phyloP scores from a whole-genome alignment of 2,329 filamentous ascomycete species.

The Phialophora expanda region DNA sequence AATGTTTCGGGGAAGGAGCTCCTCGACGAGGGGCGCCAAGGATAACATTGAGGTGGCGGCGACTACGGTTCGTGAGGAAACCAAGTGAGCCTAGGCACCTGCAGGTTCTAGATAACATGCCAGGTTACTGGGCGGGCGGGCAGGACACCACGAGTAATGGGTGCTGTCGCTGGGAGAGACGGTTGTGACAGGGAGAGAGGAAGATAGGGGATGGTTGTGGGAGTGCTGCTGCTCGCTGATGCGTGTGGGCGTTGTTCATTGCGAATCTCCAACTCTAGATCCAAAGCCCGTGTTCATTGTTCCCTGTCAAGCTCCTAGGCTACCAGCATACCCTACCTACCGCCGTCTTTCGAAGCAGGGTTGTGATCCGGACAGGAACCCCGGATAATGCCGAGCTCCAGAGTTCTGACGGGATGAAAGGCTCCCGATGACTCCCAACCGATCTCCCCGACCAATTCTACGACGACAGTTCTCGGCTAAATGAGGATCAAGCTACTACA shows the following conservation, averaged over 20 bases:
- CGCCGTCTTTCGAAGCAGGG: neutral
- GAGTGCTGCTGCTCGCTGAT: neutral
- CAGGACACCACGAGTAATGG: neutral
- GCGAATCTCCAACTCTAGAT: neutral
- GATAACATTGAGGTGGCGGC: neutral
- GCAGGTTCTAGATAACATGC: neutral
- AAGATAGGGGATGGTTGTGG: neutral
- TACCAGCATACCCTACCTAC: neutral
- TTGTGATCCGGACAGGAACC: too few species aligned
- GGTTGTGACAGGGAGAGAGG: too few species aligned
- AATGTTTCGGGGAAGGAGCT: conserved; percentile 13
- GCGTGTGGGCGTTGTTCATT: neutral
- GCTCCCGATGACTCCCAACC: neutral
- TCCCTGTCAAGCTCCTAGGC: neutral
- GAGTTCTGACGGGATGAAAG: neutral
- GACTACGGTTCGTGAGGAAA: neutral
- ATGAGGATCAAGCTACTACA: neutral
- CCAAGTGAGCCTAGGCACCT: neutral
- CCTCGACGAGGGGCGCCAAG: neutral
- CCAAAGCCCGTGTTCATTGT: neutral
- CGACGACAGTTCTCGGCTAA: neutral
- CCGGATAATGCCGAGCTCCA: neutral
- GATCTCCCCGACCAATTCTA: neutral
- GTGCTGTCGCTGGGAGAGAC: too few species aligned
- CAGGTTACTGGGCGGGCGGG: too few species aligned